These are phyloP conservation scores for Eucalyptus regnans DNA, from an alignment of 345 rosid genomes.

Conservation along the genomic window DNA sequence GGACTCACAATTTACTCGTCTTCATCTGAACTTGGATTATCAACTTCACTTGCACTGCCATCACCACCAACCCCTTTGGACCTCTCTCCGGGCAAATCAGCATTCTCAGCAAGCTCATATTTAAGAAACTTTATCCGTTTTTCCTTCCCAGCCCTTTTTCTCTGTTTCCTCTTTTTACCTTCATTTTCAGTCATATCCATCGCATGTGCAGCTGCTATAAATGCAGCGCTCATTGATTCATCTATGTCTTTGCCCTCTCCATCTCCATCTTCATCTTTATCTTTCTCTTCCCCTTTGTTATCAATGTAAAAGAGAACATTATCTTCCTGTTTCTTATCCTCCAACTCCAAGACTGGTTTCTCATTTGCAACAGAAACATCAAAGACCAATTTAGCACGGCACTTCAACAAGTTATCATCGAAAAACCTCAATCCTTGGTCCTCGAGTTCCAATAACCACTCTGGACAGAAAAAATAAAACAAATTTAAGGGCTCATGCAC, in stretches of 20 bases:
- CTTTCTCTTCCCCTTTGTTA: constrained; percentile 14
- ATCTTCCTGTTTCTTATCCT: constrained; percentile 1
- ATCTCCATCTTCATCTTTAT: not conserved
- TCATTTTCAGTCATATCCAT: constrained; percentile 8
- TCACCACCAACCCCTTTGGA: not conserved
- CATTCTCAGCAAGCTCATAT: constrained; percentile 4
- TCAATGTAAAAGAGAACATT: constrained; percentile 27
- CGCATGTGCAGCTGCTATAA: constrained; percentile 29
- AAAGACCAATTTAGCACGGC: constrained; percentile 19
- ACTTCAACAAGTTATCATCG: constrained; percentile 17
- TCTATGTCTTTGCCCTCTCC: constrained; percentile 7
- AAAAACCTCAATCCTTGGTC: constrained; percentile 27
- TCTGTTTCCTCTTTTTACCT: constrained; percentile 14
- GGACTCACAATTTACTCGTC: not conserved
- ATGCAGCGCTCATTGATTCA: constrained; percentile 17
- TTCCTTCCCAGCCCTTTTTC: not conserved
- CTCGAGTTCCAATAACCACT: constrained; percentile 31
- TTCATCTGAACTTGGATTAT: constrained; percentile 23
- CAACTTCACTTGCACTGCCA: constrained; percentile 36
- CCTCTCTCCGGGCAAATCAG: constrained; percentile 3
- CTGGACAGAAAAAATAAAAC: constrained; percentile 3
- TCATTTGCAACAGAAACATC: constrained; percentile 11
- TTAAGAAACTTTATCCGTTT: constrained; percentile 13
- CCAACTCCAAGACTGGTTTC: not conserved
- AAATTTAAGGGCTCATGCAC: not conserved